phyloP scores from a whole-genome alignment of 257 asterid species.

The Solanum raphanifolium region DNA sequence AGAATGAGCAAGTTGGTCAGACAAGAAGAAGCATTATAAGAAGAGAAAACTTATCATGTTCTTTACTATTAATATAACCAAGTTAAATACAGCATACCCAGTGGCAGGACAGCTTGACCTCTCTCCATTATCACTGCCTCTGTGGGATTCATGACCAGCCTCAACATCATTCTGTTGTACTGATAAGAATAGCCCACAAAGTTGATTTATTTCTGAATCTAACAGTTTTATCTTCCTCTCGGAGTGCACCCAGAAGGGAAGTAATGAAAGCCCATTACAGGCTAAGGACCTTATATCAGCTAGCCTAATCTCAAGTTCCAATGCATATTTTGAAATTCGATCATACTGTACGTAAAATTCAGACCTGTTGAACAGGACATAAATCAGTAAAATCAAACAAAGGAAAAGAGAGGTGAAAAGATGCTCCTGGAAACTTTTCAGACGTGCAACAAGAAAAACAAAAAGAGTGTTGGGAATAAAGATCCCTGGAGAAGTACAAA shows the following conservation, averaged over 20 bases:
- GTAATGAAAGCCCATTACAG: constrained; percentile 49
- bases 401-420: background rate
- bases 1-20: background rate
- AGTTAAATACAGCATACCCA: constrained; percentile 6
- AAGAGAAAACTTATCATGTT: constrained; percentile 4
- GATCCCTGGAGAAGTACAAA: background rate
- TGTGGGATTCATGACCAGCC: constrained; percentile 15
- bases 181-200: constrained; percentile 16
- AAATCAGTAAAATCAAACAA: constrained; percentile 5
- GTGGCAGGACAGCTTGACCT: constrained; percentile 14
- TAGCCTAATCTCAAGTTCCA: constrained; percentile 70
- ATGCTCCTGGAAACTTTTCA: background rate
- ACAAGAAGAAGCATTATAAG: constrained; percentile 12
- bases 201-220: constrained; percentile 36
- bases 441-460: background rate
- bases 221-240: constrained; percentile 49
- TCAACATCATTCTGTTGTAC: constrained; percentile 20
- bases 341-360: constrained; percentile 26
- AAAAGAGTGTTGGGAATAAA: background rate
- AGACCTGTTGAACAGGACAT: constrained; percentile 29
- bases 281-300: constrained; percentile 68
- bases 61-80: background rate
- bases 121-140: constrained; percentile 7
- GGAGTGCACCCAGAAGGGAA: constrained; percentile 79
- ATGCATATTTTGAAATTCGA: constrained; percentile 25